These are phyloP conservation scores for Kurtzmaniella quercitrusa DNA, from an alignment of 1,139 yeast genomes.

Conservation along the genomic window DNA sequence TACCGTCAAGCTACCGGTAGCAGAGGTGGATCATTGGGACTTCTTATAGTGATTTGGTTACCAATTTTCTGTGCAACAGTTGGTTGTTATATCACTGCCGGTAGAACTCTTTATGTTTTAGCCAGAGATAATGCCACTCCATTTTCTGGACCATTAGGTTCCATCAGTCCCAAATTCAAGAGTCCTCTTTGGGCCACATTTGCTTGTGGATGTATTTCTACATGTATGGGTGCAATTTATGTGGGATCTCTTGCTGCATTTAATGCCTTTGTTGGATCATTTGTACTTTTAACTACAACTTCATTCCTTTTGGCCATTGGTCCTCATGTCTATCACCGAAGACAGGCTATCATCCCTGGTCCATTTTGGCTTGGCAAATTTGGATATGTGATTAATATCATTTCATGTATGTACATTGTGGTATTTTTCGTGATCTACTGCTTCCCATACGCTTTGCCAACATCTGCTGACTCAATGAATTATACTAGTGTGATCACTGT, in stretches of 20 bases:
- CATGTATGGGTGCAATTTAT: slow-evolving; percentile 38
- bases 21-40: slow-evolving; percentile 9
- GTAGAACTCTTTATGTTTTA: slow-evolving; percentile 15
- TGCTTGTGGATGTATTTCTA: slow-evolving; percentile 36
- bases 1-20: slow-evolving; percentile 11
- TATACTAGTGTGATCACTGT: slow-evolving; percentile 22
- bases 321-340: slow-evolving; percentile 14
- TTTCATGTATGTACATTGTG: slow-evolving; percentile 56
- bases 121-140: slow-evolving; percentile 29
- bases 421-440: slow-evolving; percentile 63
- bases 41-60: slow-evolving; percentile 6
- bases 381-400: slow-evolving; percentile 42
- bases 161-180: slow-evolving; percentile 41
- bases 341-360: slow-evolving; percentile 15
- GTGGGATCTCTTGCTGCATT: slow-evolving; percentile 54
- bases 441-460: slow-evolving; percentile 67
- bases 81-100: slow-evolving; percentile 11
- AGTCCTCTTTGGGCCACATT: slow-evolving; percentile 50
- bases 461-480: slow-evolving; percentile 59
- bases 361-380: slow-evolving; percentile 15
- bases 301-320: slow-evolving; percentile 45
- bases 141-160: slow-evolving; percentile 44
- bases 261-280: slow-evolving; percentile 53
- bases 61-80: slow-evolving; percentile 10
- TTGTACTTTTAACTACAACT: slow-evolving; percentile 48